Conservation (phyloP, 2,329 filamentous ascomycete genomes). For the Allantophomopsis lycopodina region DNA sequence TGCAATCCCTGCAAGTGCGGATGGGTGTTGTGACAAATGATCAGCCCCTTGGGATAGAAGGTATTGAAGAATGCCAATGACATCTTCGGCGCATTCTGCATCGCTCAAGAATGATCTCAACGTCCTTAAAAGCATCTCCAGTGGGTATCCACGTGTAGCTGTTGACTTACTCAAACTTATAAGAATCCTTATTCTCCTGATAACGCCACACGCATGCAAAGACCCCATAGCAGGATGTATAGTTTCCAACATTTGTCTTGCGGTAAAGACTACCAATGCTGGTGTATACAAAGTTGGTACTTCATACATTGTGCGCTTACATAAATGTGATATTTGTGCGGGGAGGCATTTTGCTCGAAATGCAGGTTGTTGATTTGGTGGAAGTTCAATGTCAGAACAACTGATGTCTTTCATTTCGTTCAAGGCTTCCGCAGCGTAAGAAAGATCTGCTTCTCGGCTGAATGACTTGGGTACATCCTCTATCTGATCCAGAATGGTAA, state of each 20-base stretch:
- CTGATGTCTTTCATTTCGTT: constrained; percentile 55
- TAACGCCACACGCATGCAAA: constrained; percentile 71
- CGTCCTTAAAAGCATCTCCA: constrained; percentile 82
- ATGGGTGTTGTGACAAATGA: constrained; percentile 52
- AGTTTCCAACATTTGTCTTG: constrained; percentile 65
- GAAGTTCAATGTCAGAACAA: constrained; percentile 49
- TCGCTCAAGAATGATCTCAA: constrained; percentile 69
- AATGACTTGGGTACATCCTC: constrained; percentile 58
- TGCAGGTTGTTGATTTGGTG: constrained; percentile 72
- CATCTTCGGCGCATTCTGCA: constrained; percentile 79
- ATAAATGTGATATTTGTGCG: constrained; percentile 66
- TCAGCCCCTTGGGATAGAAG: constrained; percentile 54
- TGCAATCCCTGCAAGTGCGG: constrained; percentile 69
- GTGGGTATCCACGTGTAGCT: constrained; percentile 64
- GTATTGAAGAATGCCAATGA: constrained; percentile 76
- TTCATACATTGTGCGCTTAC: constrained; percentile 54
- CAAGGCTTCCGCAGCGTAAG: constrained; percentile 49
- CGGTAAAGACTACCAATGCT: constrained; percentile 57
- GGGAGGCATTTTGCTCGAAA: constrained; percentile 70
- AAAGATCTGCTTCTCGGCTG: constrained; percentile 40
- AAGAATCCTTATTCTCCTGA: constrained; percentile 74
- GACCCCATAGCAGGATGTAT: constrained; percentile 77
- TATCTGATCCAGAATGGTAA: constrained; percentile 68
- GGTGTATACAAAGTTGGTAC: constrained; percentile 59
- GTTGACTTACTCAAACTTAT: constrained; percentile 63